Evolutionary conservation across 495 filamentous ascomycete species (phyloP), one percentile per base, ranked within the genome.

Genomic region (Podospora anserina): DNA sequence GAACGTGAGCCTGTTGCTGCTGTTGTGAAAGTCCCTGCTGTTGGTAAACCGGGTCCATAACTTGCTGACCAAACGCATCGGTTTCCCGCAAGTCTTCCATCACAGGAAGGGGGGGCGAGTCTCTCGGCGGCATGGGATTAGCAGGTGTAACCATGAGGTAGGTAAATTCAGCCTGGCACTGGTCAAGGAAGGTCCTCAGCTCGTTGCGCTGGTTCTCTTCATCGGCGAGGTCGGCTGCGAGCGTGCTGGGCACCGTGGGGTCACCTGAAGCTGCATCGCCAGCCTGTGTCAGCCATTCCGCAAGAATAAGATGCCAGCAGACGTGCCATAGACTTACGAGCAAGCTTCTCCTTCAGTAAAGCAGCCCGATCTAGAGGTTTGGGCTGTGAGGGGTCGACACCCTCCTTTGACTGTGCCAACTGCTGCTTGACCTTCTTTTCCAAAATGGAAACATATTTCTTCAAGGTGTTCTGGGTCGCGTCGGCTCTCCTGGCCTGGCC

Each of bases 351-450:
- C 66, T 82, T 76, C 39, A 85, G 78, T 68, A 79, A 68, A 11
- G 81, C 71, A 19, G 79, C 78, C 44, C 82, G 80, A 32, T 85
- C 82, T 60, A 78, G 23, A 20, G n/a, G 66, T 68, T 82, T 86
- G n/a, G 68, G 68, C 32, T 78, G 78, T 0, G 73, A 18, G 63
- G 70, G 70, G 5, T 73, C 71, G 54, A 56, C 26, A 11, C 64
- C 19, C 20, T 70, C 68, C 63, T 77, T 80, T 54, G 83, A 72
- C 68, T 77, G 70, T 15, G 78, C 74, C 1, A 78, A 76, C 76
- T 95, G 90, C 72, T 90, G 89, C 81, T 91, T 93, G 74, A 99
- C 82, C 63, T 94, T 94, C 70, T 87, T 87, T 80, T 99, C 95
- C 71, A 99, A 86, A 80, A 99, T 91, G 57, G 89, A 84, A 65